phyloP scores from a whole-genome alignment of 768 basidiomycete genomes.

The Rhodotorula paludigena region DNA sequence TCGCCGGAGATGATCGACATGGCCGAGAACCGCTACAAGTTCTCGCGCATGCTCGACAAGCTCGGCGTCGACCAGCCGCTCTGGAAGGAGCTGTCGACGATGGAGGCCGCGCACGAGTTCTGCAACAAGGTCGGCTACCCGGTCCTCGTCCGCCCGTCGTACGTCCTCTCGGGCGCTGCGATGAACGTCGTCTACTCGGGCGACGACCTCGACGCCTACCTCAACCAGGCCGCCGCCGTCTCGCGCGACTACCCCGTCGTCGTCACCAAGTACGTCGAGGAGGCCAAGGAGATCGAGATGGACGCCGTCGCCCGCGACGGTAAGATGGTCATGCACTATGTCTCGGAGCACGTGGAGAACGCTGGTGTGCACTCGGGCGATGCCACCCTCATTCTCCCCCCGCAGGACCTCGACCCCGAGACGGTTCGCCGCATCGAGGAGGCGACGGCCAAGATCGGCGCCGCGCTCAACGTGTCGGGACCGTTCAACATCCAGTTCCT shows the following conservation, averaged over 20 bases:
- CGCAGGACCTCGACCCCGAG: constrained; percentile 94
- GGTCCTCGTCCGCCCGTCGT: constrained; percentile 93
- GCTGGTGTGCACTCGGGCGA: constrained; percentile 99
- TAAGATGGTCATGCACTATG: constrained; percentile 98
- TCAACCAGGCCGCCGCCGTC: constrained; percentile 90
- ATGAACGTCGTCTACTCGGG: constrained; percentile 98
- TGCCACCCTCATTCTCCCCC: constrained; percentile 94
- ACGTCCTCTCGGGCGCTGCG: constrained; percentile 97
- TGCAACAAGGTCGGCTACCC: constrained; percentile 91
- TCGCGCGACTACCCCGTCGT: constrained; percentile 96
- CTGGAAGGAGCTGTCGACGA: constrained; percentile 94
- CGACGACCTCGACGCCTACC: constrained; percentile 83
- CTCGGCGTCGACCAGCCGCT: constrained; percentile 97
- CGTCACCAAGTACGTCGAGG: constrained; percentile 98
- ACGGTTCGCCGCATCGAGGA: constrained; percentile 94
- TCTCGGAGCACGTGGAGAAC: constrained; percentile 98
- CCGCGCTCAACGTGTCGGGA: constrained; percentile 94
- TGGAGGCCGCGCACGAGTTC: constrained; percentile 79
- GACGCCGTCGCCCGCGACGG: constrained; percentile 96
- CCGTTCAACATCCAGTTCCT: constrained; percentile 99
- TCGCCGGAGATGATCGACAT: constrained; percentile 99
- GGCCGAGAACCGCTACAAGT: constrained; percentile 98
- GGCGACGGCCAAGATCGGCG: constrained; percentile 94
- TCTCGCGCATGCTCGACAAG: constrained; percentile 93
- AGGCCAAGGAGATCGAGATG: constrained; percentile 99